Base-by-base conservation (phyloP, 176 grass and related monocot genomes). In the Carex littledalei region DNA sequence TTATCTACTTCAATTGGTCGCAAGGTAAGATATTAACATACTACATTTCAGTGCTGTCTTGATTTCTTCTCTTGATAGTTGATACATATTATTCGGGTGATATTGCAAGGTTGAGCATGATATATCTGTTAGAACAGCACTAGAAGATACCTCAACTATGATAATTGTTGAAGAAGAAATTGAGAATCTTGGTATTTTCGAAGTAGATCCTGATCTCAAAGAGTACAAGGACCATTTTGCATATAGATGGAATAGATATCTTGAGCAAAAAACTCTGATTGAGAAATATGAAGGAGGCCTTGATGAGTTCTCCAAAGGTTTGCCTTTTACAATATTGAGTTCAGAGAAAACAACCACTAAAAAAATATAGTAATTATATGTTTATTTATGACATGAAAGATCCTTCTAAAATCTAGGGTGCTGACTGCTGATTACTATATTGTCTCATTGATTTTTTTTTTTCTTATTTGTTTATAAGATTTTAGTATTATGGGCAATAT, bases 221-320 rank as follows among this genome's bases (percentile, higher is more conserved):
- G 29, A 86, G 31, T 93, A 91, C 83, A 93, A 88, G 71, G 95
- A 95, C 22, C 95, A 98, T 87, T 93, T 98, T 26, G 69, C 58
- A 66, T 93, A 95, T 35, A 87, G 93, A 83, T 90, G 81, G 62
- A 92, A 92, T 75, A 93, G 52, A 72, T 98, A 84, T 54, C 54
- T 81, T 5, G 90, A 95, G 21, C 91, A 88, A 86, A 95, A 98
- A 84, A 3, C 26, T 61, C 83, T 80, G 13, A 89, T 98, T 63
- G 93, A 98, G 32, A 58, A 94, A 64, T 63, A 91, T 69, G 95
- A 98, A 75, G 91, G 90, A 43, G 85, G 86, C 76, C 86, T 98
- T 50, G 85, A 95, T 67, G 77, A 95, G 47, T 98, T 98, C 35
- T 83, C 95, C 77, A 87, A 88, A 93, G 95, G 94, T 94, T 41